Base-by-base conservation (phyloP, 2,329 filamentous ascomycete genomes). In the Apiospora kogelbergensis region DNA sequence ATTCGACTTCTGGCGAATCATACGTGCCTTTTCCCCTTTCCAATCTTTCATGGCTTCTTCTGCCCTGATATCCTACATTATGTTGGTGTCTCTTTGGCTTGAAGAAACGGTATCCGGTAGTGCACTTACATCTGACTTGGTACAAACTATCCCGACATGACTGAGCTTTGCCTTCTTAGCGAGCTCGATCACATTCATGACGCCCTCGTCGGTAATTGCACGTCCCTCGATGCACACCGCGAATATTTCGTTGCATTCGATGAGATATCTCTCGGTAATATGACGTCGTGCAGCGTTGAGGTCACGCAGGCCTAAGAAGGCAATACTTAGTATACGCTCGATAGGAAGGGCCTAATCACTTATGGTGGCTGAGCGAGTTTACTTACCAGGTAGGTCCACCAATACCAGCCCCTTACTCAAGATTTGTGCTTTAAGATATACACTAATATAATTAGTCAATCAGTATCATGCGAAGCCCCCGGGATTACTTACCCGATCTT, bases 341-440 rank as follows among this genome's bases (percentile, higher is more conserved):
- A 42, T 60, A 6, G 17, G 15, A 6, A 33, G 20, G n/a, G 9
- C 1, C 9, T 11, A n/a, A 20, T 26, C 3, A 15, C 24, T 17
- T 17, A 3, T 3, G 44, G 33, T 7, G 7, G 7, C 33, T 7
- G 3, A 7, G 3, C 33, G 33, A 33, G 33, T 10, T 57, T n/a
- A 70, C 73, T 33, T 77, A 84, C 82, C 83, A 33, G 84, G 84
- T 17, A 86, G 78, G 68, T 86, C 84, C 0, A 84, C 83, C 5
- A 86, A 77, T 3, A 85, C 73, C 1, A 86, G 76, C 0, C 84
- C 84, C 68, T 81, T 82, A 68, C 82, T 84, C 10, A 86, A 72
- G 22, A 86, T 84, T 68, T 84, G 75, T 0, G 84, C 69, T 6
- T 64, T 42, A n/a, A 64, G 41, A 11, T 64, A 64, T 4, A 64